A percentile compares a stretch with the other conserved stretches of the same genome.
phyloP scores from a whole-genome alignment of 495 filamentous ascomycete genomes.

The Penicillium bialowiezense region DNA sequence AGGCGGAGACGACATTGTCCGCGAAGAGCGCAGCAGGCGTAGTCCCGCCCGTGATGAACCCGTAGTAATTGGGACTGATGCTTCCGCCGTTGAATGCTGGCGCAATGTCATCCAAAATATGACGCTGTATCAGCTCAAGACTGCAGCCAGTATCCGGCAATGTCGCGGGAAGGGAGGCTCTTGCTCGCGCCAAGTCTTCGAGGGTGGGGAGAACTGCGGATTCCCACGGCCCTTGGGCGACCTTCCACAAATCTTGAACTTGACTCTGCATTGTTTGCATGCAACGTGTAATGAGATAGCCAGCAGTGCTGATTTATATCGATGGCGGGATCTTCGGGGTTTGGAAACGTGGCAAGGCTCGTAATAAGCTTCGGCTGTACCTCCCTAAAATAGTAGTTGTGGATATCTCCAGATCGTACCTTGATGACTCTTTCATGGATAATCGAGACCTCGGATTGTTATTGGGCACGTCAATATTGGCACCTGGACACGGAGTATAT shows the following conservation, averaged over 20 bases:
- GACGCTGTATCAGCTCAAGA: slow-evolving; percentile 40
- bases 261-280: slow-evolving; percentile 21
- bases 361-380: slow-evolving; percentile 16
- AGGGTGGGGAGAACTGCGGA: slow-evolving; percentile 35
- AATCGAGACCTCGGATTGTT: not conserved
- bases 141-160: slow-evolving; percentile 45
- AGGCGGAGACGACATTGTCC: slow-evolving; percentile 72
- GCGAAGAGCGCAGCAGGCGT: slow-evolving; percentile 83
- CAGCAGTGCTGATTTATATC: too few relatives aligned
- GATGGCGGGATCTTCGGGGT: slow-evolving; percentile 18
- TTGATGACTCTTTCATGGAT: too few relatives aligned
- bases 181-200: slow-evolving; percentile 30
- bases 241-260: slow-evolving; percentile 33
- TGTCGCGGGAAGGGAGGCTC: slow-evolving; percentile 32
- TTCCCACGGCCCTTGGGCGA: slow-evolving; percentile 30
- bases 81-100: slow-evolving; percentile 64
- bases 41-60: slow-evolving; percentile 80
- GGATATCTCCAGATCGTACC: not conserved
- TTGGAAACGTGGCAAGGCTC: slow-evolving; percentile 1
- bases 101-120: slow-evolving; percentile 59
- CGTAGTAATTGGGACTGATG: slow-evolving; percentile 71
- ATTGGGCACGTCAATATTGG: not conserved
- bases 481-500: too few relatives aligned
- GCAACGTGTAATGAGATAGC: too few relatives aligned
- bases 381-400: slow-evolving; percentile 7